phyloP scores from a whole-genome alignment of 331 rosid genomes.

The Stylosanthes scabra region DNA sequence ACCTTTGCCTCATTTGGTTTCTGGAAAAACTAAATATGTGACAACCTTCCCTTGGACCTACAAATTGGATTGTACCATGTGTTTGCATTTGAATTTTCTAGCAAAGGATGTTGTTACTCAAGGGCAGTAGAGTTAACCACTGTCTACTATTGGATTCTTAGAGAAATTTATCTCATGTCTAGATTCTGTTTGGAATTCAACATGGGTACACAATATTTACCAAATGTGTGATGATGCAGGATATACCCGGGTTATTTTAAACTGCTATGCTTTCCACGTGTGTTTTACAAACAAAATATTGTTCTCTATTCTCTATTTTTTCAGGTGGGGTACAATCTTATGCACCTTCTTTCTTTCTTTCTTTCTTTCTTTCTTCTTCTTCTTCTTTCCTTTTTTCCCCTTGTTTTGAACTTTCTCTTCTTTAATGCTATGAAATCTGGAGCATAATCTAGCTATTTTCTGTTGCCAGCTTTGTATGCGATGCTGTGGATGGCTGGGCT shows the following conservation, averaged over 20 bases:
- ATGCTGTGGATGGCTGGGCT: conserved; percentile 91
- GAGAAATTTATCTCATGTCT: conserved; percentile 11
- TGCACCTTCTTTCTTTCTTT: conserved; percentile 5
- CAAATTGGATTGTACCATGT: conserved; percentile 26
- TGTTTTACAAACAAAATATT: conserved; percentile 78
- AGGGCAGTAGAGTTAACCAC: background rate
- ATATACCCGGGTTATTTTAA: conserved; percentile 79
- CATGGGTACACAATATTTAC: conserved; percentile 23
- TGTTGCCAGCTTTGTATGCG: conserved; percentile 80
- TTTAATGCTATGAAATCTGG: conserved; percentile 18
- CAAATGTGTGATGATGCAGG: conserved; percentile 62
- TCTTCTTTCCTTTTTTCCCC: background rate
- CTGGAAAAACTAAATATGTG: background rate
- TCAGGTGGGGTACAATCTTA: conserved; percentile 64
- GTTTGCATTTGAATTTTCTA: conserved; percentile 34
- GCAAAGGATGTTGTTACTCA: conserved; percentile 18
- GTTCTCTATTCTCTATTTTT: conserved; percentile 78
- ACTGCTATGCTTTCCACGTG: conserved; percentile 70
- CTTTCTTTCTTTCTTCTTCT: background rate
- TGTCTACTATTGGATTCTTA: conserved; percentile 25
- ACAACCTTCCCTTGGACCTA: background rate
- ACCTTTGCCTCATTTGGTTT: conserved; percentile 18
- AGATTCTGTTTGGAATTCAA: conserved; percentile 12
- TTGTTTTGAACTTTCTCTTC: conserved; percentile 24
- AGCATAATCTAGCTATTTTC: conserved; percentile 38